A percentile compares a stretch with the other conserved stretches of the same genome.
Evolutionary conservation across 2,329 filamentous ascomycete genomes (phyloP).

Genomic region (Colletotrichum spaethianum): DNA sequence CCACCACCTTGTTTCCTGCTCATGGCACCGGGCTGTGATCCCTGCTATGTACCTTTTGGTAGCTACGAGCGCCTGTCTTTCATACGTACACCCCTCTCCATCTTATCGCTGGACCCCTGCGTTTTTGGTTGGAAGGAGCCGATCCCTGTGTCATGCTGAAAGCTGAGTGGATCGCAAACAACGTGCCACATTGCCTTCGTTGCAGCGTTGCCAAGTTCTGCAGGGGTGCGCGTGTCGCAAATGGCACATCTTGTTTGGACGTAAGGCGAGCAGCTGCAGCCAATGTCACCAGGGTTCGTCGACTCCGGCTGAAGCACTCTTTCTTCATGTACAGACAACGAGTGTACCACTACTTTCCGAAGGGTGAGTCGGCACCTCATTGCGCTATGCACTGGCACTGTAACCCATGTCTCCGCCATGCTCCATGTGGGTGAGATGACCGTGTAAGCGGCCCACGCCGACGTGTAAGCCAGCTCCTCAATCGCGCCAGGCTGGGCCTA

Average conservation of each 20-base stretch:
- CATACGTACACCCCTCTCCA: background rate
- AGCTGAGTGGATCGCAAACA: background rate
- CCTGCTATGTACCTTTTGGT: background rate
- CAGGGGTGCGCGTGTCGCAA: background rate
- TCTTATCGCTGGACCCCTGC: background rate
- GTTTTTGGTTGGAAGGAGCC: background rate
- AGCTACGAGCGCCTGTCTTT: background rate
- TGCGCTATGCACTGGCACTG: background rate
- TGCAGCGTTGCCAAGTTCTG: background rate
- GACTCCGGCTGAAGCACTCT: background rate
- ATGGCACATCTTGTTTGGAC: background rate
- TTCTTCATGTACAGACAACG: background rate
- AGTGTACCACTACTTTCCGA: background rate
- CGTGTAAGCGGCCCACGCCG: background rate
- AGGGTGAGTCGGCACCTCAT: background rate
- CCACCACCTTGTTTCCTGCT: background rate
- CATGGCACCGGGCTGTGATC: background rate
- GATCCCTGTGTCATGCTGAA: background rate
- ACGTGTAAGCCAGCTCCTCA: background rate
- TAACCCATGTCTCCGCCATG: background rate
- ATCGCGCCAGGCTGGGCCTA: background rate
- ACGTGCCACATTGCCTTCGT: background rate
- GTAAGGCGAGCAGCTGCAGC: background rate
- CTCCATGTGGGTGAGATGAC: background rate
- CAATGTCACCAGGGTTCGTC: background rate